Base-by-base conservation (phyloP, 805 yeast species). In the Lipomyces japonicus region DNA sequence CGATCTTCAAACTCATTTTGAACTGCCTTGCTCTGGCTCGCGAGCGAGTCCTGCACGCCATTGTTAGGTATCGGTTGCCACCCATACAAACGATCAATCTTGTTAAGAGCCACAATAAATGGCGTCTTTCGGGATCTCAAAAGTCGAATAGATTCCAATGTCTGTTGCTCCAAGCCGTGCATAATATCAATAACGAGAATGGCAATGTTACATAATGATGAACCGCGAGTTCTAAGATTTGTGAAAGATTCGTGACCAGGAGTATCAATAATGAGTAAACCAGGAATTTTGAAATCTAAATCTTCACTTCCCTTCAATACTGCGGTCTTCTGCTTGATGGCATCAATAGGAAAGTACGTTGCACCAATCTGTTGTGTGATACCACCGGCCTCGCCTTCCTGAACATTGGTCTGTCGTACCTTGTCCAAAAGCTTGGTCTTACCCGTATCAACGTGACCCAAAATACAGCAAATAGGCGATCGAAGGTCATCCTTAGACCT, bases 381-480 rank as follows among this genome's bases (percentile, higher is more conserved):
- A 76, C 99, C 99, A 76, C 99, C 99, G 48, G 99, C 99, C 75
- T 93, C 99, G 67, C 98, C 99, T 69, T 97, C 99, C 75, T 93
- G 99, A 55, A 93, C 99, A 66, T 93, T 93, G 37, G 97, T 93
- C 75, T 91, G 97, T 75, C 99, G 91, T 62, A 93, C 83, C 72
- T 93, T 93, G 68, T 93, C 99, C 68, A 93, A 77, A 59, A 93
- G 79, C 69, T 93, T 93, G 60, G 99, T 93, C 73, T 93, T 93
- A 82, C 99, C 99, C 51, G 98, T 93, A 78, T 93, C 99, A 71
- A 93, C 99, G 76, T 93, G 99, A 68, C 99, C 99, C 70, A 93
- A 78, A 65, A 93, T 93, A 84, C 96, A 89, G 72, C 98, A 93
- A 68, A 93, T 93, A 58, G 99, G 99, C 58, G 99, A 93, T 73